Conservation (phyloP, 78 protist species). For the Bigelowiella natans region DNA sequence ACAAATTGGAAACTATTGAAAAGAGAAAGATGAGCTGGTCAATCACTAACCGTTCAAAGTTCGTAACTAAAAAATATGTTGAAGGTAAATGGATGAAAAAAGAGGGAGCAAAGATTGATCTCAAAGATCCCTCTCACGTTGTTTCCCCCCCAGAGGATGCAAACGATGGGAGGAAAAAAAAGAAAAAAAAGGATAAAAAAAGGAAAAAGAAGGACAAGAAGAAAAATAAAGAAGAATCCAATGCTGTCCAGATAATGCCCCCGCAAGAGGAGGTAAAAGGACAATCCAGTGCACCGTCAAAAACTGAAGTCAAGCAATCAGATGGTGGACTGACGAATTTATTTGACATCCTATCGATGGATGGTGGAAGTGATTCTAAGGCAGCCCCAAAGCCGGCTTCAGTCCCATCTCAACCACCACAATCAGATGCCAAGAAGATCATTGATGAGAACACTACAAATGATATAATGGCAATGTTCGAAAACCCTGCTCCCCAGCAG, state of each 20-base stretch:
- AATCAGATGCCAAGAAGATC: too few species aligned
- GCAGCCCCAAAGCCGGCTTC: too few species aligned
- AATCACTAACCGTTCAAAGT: background rate
- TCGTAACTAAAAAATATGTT: background rate
- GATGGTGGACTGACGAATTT: background rate
- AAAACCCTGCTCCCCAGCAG: background rate
- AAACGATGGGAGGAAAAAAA: background rate
- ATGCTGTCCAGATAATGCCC: too few species aligned
- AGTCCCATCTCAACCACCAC: too few species aligned
- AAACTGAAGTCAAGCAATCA: too few species aligned
- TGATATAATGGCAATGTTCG: background rate
- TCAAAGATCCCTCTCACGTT: background rate
- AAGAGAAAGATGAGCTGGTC: background rate
- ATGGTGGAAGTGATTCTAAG: background rate
- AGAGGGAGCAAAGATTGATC: background rate
- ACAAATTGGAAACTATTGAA: background rate
- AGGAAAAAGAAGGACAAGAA: background rate
- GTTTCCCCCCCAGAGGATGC: background rate
- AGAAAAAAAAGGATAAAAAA: background rate
- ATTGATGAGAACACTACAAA: background rate
- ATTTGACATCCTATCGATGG: background rate
- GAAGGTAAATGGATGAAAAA: background rate
- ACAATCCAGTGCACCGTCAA: background rate
- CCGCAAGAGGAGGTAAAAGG: background rate
- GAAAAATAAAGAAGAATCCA: background rate